A percentile compares a stretch with the other conserved stretches of the same genome.
These are phyloP conservation scores for Botrytis pseudocinerea DNA, from an alignment of 2,329 filamentous ascomycete species.

Conservation along the genomic window DNA sequence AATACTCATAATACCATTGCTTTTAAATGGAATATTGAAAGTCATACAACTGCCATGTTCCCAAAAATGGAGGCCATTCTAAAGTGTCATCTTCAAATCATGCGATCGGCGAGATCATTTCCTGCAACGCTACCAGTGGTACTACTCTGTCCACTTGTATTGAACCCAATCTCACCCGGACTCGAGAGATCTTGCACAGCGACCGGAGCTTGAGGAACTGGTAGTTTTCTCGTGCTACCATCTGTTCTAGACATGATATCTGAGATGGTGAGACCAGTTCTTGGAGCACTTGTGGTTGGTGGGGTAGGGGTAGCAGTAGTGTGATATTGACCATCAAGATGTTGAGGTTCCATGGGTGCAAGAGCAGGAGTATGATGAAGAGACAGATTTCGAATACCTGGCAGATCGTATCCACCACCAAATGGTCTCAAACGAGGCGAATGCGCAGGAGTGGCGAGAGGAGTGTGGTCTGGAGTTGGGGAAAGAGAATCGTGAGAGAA, in stretches of 20 bases:
- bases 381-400: constrained; percentile 75
- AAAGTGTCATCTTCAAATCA: constrained; percentile 34
- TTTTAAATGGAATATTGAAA: neutral
- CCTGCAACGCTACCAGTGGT: constrained; percentile 76
- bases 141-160: constrained; percentile 74
- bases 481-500: constrained; percentile 96
- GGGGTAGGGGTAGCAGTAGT: constrained; percentile 52
- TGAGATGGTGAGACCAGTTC: constrained; percentile 75
- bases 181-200: constrained; percentile 82
- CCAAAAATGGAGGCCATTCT: neutral
- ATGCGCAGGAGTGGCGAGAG: constrained; percentile 93
- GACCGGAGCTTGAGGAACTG: constrained; percentile 85
- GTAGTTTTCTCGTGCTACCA: constrained; percentile 84
- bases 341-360: constrained; percentile 63
- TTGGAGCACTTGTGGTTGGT: constrained; percentile 47
- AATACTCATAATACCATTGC: neutral
- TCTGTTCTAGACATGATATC: constrained; percentile 92
- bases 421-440: constrained; percentile 83
- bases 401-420: constrained; percentile 73
- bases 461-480: constrained; percentile 96
- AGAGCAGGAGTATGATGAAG: constrained; percentile 65
- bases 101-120: constrained; percentile 63
- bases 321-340: constrained; percentile 44
- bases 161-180: constrained; percentile 56
- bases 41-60: neutral